These are phyloP conservation scores for Diaporthe batatas DNA, from an alignment of 2,329 filamentous ascomycete genomes.

Conservation along the genomic window DNA sequence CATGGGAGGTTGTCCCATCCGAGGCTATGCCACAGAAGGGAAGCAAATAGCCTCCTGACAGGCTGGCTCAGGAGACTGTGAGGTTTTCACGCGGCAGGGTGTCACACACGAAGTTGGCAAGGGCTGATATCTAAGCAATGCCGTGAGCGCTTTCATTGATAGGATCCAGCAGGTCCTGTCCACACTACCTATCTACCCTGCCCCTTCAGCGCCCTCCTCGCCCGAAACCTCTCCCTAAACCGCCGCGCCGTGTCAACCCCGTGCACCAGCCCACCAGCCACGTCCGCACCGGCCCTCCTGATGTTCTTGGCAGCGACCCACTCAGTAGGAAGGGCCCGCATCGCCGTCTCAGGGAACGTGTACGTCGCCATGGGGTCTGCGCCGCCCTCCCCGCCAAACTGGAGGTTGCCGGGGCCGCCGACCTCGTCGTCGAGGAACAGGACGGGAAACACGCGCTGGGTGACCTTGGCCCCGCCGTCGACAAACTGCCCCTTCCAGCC, in stretches of 20 bases:
- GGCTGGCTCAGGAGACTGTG: too few species aligned
- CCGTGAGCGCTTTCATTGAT: too few species aligned
- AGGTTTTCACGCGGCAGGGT: too few species aligned
- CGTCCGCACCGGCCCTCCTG: neutral
- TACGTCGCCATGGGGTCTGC: constrained; percentile 7
- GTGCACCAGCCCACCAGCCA: neutral
- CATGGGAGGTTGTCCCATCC: too few species aligned
- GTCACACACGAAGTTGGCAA: too few species aligned
- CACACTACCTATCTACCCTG: too few species aligned
- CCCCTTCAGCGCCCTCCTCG: neutral
- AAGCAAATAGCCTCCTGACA: too few species aligned
- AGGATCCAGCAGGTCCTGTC: too few species aligned
- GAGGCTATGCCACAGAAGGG: too few species aligned
- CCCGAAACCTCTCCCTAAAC: constrained; percentile 22
- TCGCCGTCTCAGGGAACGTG: constrained; percentile 14
- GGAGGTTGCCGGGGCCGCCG: constrained; percentile 7
- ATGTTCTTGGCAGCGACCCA: constrained; percentile 34
- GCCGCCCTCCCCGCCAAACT: constrained; percentile 7
- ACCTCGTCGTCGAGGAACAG: constrained; percentile 33
- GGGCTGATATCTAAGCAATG: too few species aligned
- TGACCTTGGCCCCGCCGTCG: neutral
- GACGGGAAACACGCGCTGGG: constrained; percentile 25
- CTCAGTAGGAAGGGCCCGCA: constrained; percentile 15
- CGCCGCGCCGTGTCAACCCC: constrained; percentile 4
- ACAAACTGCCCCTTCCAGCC: constrained; percentile 22